Percentiles rank a stretch among this genome's conserved stretches.
phyloP scores from a whole-genome alignment of 2,329 filamentous ascomycete species.

The Pseudogymnoascus verrucosus region DNA sequence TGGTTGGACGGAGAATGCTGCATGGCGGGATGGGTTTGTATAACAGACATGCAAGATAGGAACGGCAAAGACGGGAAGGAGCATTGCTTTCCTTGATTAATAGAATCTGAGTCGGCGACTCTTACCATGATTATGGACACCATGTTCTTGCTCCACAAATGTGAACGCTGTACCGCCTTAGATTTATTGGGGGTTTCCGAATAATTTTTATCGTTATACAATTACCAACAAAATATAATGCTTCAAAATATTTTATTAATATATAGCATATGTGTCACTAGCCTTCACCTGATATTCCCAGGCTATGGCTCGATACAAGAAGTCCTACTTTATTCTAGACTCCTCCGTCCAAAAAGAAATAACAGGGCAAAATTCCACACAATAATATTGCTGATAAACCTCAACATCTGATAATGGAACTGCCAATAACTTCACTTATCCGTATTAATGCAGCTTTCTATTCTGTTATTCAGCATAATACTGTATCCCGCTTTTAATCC shows the following conservation, averaged over 20 bases:
- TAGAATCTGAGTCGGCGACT: constrained; percentile 2
- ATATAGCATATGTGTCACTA: background rate
- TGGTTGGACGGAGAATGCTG: background rate
- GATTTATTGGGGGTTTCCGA: background rate
- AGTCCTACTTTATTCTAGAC: background rate
- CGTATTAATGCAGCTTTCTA: background rate
- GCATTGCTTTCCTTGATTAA: background rate
- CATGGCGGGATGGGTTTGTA: background rate
- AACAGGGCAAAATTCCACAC: background rate
- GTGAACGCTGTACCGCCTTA: background rate
- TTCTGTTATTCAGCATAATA: background rate
- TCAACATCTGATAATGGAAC: background rate
- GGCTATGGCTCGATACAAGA: too few species aligned
- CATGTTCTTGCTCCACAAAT: background rate
- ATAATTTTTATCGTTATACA: background rate
- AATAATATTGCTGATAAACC: background rate
- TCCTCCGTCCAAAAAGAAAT: background rate
- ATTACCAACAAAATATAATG: background rate
- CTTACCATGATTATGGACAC: background rate
- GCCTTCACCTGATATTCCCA: background rate
- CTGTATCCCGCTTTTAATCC: background rate
- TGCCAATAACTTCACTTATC: background rate
- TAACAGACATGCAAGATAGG: background rate
- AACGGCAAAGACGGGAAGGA: background rate
- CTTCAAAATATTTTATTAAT: background rate